These are phyloP conservation scores for Aspergillus fumigatus DNA, from an alignment of 2,329 filamentous ascomycete genomes.

Conservation along the genomic window DNA sequence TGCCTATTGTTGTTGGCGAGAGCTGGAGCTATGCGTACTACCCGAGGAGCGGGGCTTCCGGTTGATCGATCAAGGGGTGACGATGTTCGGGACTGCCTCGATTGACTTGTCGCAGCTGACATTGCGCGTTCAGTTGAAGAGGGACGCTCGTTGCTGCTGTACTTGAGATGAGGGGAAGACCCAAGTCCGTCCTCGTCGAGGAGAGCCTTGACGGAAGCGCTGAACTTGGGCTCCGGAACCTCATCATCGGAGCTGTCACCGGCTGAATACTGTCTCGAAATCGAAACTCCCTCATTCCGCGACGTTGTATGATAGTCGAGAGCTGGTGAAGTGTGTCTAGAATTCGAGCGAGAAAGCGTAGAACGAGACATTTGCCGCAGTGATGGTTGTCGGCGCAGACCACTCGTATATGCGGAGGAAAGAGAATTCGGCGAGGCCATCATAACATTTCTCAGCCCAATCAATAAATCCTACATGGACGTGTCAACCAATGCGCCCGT, in stretches of 20 bases:
- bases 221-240: conserved; percentile 85
- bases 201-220: conserved; percentile 83
- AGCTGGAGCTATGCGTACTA: conserved; percentile 37
- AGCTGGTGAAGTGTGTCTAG: conserved; percentile 31
- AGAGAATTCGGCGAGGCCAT: conserved; percentile 37
- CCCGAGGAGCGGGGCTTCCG: conserved; percentile 40
- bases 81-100: conserved; percentile 30
- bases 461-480: conserved; percentile 11
- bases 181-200: conserved; percentile 52
- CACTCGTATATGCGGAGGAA: conserved; percentile 32
- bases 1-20: conserved; percentile 26
- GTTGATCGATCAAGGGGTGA: conserved; percentile 36
- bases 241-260: conserved; percentile 94
- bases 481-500: conserved; percentile 12
- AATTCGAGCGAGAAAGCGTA: conserved; percentile 30
- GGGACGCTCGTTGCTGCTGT: conserved; percentile 21
- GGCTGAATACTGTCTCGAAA: conserved; percentile 39
- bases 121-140: conserved; percentile 21
- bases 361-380: conserved; percentile 35
- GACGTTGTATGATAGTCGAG: conserved; percentile 14
- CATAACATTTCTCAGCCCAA: conserved; percentile 12
- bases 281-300: conserved; percentile 16
- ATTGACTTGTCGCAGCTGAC: conserved; percentile 25
- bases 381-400: conserved; percentile 31
- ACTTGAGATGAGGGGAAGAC: conserved; percentile 45